These are phyloP conservation scores for Pleurozium schreberi DNA, from an alignment of 225 moss, liverwort and hornwort species.

Conservation along the genomic window DNA sequence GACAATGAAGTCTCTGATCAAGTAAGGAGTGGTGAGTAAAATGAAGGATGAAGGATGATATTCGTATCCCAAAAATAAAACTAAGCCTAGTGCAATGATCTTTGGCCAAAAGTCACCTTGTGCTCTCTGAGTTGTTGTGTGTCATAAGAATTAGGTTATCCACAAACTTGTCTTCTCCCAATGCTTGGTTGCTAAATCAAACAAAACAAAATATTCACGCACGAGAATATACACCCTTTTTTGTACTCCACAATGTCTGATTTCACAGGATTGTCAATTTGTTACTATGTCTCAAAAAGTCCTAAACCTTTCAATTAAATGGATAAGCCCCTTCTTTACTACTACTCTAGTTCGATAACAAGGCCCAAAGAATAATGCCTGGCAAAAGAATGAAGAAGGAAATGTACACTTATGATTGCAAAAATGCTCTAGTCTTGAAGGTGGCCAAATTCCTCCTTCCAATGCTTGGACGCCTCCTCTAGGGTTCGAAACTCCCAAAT, in stretches of 20 bases:
- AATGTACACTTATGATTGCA: neutral
- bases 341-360: neutral
- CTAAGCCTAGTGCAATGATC: neutral
- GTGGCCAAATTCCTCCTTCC: constrained; percentile 81
- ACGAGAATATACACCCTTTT: no score
- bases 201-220: neutral
- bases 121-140: no score
- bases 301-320: neutral
- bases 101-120: neutral
- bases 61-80: neutral
- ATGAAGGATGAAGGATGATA: neutral
- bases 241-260: neutral
- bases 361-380: neutral
- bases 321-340: neutral
- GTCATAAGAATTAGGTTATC: no score
- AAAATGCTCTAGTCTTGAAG: constrained; percentile 24
- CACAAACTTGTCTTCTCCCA: neutral
- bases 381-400: neutral
- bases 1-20: neutral
- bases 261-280: neutral
- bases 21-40: no score
- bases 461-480: constrained; percentile 60
- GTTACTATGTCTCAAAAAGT: neutral
- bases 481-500: constrained; percentile 75
- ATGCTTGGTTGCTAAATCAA: neutral